Evolutionary conservation across 2,329 filamentous ascomycete genomes (phyloP).

Genomic region (Daldinia sp.): DNA sequence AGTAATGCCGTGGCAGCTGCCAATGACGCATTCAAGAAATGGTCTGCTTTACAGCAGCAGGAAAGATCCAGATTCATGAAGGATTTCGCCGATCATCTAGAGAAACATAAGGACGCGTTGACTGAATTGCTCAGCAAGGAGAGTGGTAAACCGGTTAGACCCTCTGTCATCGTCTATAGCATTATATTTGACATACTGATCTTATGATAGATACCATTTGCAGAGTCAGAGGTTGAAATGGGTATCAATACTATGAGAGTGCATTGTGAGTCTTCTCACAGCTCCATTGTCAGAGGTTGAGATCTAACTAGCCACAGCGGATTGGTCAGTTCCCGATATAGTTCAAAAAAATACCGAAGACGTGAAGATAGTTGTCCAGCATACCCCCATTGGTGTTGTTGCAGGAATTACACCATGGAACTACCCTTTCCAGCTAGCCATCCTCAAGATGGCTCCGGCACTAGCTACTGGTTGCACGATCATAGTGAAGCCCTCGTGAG

Average conservation of each 20-base stretch:
- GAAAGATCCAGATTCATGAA: constrained; percentile 1
- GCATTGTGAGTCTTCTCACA: not conserved
- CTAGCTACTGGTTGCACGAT: constrained; percentile 68
- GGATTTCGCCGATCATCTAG: not conserved
- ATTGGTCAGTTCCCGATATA: not conserved
- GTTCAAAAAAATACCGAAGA: not conserved
- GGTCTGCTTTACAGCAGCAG: not conserved
- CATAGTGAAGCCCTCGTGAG: constrained; percentile 66
- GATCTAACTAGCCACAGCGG: not conserved
- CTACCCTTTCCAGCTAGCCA: constrained; percentile 65
- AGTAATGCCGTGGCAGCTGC: not conserved
- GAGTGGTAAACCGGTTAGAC: not conserved
- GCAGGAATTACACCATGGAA: constrained; percentile 69
- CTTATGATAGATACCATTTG: not conserved
- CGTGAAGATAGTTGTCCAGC: not conserved
- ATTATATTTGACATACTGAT: not conserved
- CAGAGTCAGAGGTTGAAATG: not conserved
- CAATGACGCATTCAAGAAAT: not conserved
- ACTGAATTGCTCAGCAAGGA: not conserved
- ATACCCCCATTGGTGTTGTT: constrained; percentile 54
- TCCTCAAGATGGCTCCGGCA: constrained; percentile 68
- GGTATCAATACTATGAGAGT: constrained; percentile 3
- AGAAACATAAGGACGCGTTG: not conserved
- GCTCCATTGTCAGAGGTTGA: not conserved
- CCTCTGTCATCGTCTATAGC: not conserved